Conservation (phyloP, 805 yeast species). For the Vanderwaltozyma verrucispora region DNA sequence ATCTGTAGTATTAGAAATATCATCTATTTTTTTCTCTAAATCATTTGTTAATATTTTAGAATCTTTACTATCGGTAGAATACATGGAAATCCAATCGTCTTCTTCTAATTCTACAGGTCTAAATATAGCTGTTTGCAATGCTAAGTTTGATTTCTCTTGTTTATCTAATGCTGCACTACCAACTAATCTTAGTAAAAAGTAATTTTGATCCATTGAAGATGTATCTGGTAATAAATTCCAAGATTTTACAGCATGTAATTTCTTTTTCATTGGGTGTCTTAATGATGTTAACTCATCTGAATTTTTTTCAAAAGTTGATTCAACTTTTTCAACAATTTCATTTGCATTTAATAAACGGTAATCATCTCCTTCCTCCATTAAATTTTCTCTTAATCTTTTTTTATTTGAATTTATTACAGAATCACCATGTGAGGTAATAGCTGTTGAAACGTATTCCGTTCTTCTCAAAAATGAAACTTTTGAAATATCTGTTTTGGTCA, state of each 20-base stretch:
- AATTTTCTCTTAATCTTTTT: constrained; percentile 11
- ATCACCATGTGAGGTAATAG: constrained; percentile 29
- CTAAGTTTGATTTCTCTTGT: constrained; percentile 26
- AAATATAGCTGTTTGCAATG: constrained; percentile 52
- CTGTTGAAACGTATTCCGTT: constrained; percentile 82
- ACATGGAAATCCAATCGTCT: constrained; percentile 72
- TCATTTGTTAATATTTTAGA: constrained; percentile 31
- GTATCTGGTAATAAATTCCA: constrained; percentile 87
- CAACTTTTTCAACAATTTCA: constrained; percentile 38
- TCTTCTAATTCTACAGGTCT: constrained; percentile 59
- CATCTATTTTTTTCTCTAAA: constrained; percentile 30
- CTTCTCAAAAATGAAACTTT: constrained; percentile 76
- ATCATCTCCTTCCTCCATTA: constrained; percentile 14
- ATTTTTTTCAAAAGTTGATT: constrained; percentile 62
- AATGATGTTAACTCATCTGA: constrained; percentile 36
- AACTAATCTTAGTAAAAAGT: constrained; percentile 49
- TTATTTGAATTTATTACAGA: background rate
- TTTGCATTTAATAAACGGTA: constrained; percentile 18
- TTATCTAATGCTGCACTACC: constrained; percentile 39
- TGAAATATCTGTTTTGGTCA: constrained; percentile 29
- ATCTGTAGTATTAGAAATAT: constrained; percentile 35
- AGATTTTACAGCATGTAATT: constrained; percentile 60
- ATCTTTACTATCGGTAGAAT: constrained; percentile 38
- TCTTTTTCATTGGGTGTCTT: constrained; percentile 70
- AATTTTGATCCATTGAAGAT: constrained; percentile 76